Conservation (phyloP, 495 filamentous ascomycete species). For the Hyaloscypha finlandica region DNA sequence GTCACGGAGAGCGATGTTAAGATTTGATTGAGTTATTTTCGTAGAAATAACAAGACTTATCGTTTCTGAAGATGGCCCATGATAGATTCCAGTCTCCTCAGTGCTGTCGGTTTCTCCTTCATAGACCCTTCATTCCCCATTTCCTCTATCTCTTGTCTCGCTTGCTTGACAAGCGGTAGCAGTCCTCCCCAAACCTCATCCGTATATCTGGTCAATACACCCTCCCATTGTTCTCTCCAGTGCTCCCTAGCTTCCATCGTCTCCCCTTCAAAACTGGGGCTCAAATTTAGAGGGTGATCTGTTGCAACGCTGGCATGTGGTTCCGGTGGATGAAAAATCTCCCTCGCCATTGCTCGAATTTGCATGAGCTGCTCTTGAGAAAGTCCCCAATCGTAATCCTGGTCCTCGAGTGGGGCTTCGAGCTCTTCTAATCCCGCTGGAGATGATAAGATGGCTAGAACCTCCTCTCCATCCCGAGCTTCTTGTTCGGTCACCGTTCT, state of each 20-base stretch:
- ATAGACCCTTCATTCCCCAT: conserved; percentile 31
- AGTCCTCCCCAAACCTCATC: conserved; percentile 82
- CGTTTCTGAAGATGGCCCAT: conserved; percentile 28
- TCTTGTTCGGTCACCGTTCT: conserved; percentile 39
- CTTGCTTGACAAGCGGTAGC: conserved; percentile 59
- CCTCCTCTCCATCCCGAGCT: conserved; percentile 44
- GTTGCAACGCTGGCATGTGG: conserved; percentile 13
- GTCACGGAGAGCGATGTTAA: not conserved
- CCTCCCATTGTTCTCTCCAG: conserved; percentile 59
- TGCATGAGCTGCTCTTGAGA: conserved; percentile 29
- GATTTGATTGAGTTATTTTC: not conserved
- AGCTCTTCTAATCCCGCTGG: conserved; percentile 21
- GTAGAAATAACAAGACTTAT: conserved; percentile 6
- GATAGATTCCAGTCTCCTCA: conserved; percentile 29
- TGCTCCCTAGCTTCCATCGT: conserved; percentile 43
- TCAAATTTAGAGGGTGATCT: conserved; percentile 31
- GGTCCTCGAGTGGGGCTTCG: conserved; percentile 14
- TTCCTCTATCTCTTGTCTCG: conserved; percentile 57
- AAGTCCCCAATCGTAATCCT: conserved; percentile 38
- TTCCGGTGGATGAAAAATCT: conserved; percentile 21
- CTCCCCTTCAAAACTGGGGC: conserved; percentile 10
- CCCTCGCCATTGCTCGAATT: conserved; percentile 24
- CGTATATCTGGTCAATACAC: conserved; percentile 64
- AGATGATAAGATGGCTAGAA: conserved; percentile 39
- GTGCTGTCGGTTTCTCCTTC: conserved; percentile 34